Conservation (phyloP, 2,329 filamentous ascomycete genomes). For the Curvularia eragrostidis region DNA sequence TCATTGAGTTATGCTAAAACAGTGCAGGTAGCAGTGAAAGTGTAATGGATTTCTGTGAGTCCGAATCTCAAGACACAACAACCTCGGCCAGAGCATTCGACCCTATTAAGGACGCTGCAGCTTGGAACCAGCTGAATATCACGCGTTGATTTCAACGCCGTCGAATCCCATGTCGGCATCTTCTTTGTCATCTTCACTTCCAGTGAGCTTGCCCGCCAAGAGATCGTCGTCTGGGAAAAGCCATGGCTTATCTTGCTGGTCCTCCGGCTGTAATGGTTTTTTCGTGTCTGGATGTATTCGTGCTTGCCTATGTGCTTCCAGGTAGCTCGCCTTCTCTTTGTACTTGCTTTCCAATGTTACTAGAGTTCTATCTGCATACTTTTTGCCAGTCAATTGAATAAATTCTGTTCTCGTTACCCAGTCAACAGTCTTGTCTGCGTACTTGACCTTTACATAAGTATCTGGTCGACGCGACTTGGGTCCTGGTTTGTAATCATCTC, state of each 20-base stretch:
- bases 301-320: not conserved
- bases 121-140: not conserved
- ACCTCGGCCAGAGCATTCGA: not conserved
- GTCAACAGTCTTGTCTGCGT: not conserved
- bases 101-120: not conserved
- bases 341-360: not conserved
- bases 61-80: not conserved
- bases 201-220: not conserved
- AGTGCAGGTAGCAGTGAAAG: not conserved
- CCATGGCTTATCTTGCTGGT: not conserved
- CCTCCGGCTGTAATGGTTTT: not conserved
- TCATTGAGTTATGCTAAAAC: not conserved
- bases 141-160: not conserved
- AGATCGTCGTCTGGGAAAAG: not conserved
- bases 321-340: not conserved
- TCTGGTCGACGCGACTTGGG: not conserved
- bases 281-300: not conserved
- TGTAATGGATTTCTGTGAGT: not conserved
- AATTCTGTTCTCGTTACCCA: not conserved
- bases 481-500: not conserved
- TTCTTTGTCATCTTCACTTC: not conserved
- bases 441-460: not conserved
- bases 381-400: not conserved
- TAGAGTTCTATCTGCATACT: not conserved
- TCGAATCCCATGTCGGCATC: not conserved